Evolutionary conservation across 202 grass and related monocot genomes (phyloP), one percentile per base, ranked within the genome.

Genomic region (Saccharum hybrid): DNA sequence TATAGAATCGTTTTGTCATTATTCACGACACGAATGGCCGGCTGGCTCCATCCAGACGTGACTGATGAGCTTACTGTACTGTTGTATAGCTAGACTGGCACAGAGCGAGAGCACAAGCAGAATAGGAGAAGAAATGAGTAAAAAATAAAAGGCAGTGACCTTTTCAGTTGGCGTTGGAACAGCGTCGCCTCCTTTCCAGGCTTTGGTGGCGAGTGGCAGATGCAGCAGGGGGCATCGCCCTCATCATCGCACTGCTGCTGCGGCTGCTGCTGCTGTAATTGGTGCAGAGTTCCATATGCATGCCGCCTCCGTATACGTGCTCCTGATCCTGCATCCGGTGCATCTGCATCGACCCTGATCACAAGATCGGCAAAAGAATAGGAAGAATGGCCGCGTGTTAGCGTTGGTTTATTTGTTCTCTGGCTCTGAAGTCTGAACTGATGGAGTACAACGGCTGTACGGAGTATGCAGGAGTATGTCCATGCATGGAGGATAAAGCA

Each of bases 81-180:
- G n/a, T 3, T n/a, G n/a, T n/a, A n/a, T n/a, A n/a, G n/a, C n/a
- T n/a, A n/a, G n/a, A n/a, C n/a, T n/a, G n/a, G n/a, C n/a, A n/a
- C n/a, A n/a, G n/a, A 34, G 33, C 16, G 48, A 34, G 33, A 2
- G 4, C 15, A 51, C 5, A n/a, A n/a, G n/a, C n/a, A n/a, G n/a
- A n/a, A n/a, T 16, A 16, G 14, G 14, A 49, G 46, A 18, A 23
- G 13, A 28, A 23, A 74, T 65, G 70, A 66, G 80, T 81, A 69
- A 82, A 87, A 48, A 75, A 66, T 48, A 82, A 83, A 83, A 72
- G 80, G 73, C 66, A 83, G 66, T 14, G 81, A 90, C 88, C 88
- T 90, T 90, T 90, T 90, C 56, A 87, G 84, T 65, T 72, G 81
- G 14, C 76, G 71, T 57, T 64, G 64, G 54, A 84, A 81, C 66